Percentiles rank a stretch among this genome's conserved stretches.
phyloP scores from a whole-genome alignment of 2,329 filamentous ascomycete genomes.

The Penicillium verrucosum region DNA sequence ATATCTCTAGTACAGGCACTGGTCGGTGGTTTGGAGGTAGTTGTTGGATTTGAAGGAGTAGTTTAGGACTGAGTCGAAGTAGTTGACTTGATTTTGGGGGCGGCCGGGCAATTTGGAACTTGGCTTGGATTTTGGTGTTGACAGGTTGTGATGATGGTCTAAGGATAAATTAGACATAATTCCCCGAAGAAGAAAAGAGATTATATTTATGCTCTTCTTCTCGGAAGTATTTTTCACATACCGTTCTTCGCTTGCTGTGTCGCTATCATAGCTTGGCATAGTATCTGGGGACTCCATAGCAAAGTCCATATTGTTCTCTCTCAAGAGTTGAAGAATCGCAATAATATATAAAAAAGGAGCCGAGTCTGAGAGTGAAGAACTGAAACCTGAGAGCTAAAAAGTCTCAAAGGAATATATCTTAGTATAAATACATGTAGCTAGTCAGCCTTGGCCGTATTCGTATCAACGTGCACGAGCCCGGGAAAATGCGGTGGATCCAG shows the following conservation, averaged over 20 bases:
- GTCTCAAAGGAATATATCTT: not conserved
- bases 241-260: slow-evolving; percentile 22
- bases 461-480: slow-evolving; percentile 16
- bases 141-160: slow-evolving; percentile 9
- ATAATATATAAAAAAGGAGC: not conserved
- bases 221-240: slow-evolving; percentile 5
- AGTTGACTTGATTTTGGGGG: slow-evolving; percentile 28
- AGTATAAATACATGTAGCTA: not conserved
- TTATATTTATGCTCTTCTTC: not conserved
- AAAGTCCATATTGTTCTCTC: not conserved
- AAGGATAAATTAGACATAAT: not conserved
- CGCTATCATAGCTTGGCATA: slow-evolving; percentile 20
- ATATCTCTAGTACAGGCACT: slow-evolving; percentile 32
- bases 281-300: slow-evolving; percentile 11
- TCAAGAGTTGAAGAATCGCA: not conserved
- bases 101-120: slow-evolving; percentile 31
- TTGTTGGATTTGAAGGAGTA: slow-evolving; percentile 36
- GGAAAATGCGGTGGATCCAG: not conserved
- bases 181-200: not conserved
- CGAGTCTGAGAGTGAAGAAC: not conserved
- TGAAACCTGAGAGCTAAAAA: not conserved
- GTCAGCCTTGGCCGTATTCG: slow-evolving; percentile 11
- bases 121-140: slow-evolving; percentile 22
- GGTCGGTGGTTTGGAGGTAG: slow-evolving; percentile 21
- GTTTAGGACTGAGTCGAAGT: slow-evolving; percentile 28